These are phyloP conservation scores for Saccharomyces eubayanus DNA, from an alignment of 805 yeast species.

Conservation along the genomic window DNA sequence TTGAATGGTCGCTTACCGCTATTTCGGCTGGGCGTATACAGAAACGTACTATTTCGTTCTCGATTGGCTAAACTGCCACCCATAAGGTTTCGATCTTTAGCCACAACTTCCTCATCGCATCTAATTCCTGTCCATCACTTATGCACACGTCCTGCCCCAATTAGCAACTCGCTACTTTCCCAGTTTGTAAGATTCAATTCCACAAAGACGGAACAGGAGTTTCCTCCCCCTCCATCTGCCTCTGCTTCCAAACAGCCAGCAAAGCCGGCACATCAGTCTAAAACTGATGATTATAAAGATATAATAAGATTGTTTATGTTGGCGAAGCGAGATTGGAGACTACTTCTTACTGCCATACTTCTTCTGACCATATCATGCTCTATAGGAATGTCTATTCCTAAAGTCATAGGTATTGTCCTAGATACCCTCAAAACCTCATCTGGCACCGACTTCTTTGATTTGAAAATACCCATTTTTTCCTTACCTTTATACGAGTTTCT, in stretches of 20 bases:
- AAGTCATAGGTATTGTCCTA: conserved; percentile 46
- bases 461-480: conserved; percentile 1
- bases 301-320: conserved; percentile 35
- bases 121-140: not conserved
- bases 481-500: conserved; percentile 43
- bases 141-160: not conserved
- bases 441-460: not conserved
- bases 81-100: not conserved
- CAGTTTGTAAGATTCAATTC: not conserved
- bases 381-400: conserved; percentile 47
- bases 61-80: not conserved
- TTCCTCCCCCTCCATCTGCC: not conserved
- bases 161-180: not conserved
- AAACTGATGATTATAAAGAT: conserved; percentile 27
- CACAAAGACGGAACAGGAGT: not conserved
- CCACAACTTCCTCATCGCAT: not conserved
- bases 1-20: not conserved
- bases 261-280: conserved; percentile 1
- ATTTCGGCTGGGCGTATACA: not conserved
- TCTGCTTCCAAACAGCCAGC: not conserved
- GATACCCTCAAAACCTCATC: conserved; percentile 34
- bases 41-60: not conserved
- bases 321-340: conserved; percentile 39
- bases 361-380: conserved; percentile 41
- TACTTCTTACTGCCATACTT: conserved; percentile 37